A percentile compares a stretch with the other conserved stretches of the same genome.
Conservation (phyloP, 2,329 filamentous ascomycete genomes). For the Penicillium olsonii region DNA sequence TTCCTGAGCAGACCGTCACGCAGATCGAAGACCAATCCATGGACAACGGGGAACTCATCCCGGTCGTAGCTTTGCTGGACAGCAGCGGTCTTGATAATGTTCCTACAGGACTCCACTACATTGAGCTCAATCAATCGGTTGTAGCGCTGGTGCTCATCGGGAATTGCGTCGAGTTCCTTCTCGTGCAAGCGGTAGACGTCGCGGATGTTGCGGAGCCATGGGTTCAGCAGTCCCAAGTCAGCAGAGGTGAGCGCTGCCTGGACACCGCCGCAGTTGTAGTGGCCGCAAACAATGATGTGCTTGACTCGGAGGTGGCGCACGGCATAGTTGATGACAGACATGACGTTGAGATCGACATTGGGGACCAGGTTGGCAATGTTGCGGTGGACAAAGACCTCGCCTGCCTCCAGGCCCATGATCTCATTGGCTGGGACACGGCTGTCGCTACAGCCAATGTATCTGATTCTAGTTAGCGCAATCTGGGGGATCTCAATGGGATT, state of each 20-base stretch:
- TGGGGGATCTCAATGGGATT: background rate
- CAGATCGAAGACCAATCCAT: conserved; percentile 74
- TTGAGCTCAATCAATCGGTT: conserved; percentile 34
- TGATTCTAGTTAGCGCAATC: conserved; percentile 7
- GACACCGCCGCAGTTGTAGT: conserved; percentile 69
- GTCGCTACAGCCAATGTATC: conserved; percentile 40
- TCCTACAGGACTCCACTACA: conserved; percentile 32
- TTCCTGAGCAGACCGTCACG: conserved; percentile 67
- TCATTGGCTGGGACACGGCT: conserved; percentile 36
- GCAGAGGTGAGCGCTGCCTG: conserved; percentile 63
- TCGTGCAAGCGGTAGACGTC: conserved; percentile 74
- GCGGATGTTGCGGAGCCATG: conserved; percentile 69
- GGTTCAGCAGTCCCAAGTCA: conserved; percentile 70
- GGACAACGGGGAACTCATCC: conserved; percentile 68
- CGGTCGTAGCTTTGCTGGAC: conserved; percentile 61
- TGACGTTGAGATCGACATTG: conserved; percentile 31
- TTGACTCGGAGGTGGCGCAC: conserved; percentile 53
- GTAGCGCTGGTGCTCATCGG: conserved; percentile 22
- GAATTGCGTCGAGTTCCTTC: conserved; percentile 59
- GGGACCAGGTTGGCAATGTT: conserved; percentile 38
- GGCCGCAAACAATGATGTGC: conserved; percentile 70
- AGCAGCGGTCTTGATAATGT: conserved; percentile 52
- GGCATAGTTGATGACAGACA: conserved; percentile 36
- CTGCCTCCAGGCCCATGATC: conserved; percentile 34
- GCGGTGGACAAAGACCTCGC: conserved; percentile 37